These are phyloP conservation scores for Marchantia paleacea DNA, from an alignment of 225 moss, liverwort and hornwort genomes.

Conservation along the genomic window DNA sequence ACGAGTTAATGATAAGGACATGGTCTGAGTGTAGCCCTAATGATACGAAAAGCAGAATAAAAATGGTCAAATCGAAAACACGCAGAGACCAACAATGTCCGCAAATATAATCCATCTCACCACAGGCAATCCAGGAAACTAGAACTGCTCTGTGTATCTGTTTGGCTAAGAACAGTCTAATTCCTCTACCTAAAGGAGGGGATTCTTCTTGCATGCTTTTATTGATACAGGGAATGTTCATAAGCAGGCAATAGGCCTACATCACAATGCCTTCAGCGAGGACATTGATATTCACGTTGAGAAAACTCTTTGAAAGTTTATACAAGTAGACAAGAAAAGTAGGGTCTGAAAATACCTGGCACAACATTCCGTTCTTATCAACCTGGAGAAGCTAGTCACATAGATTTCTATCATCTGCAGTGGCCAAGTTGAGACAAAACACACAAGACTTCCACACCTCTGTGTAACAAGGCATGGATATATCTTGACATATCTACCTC, in stretches of 20 bases:
- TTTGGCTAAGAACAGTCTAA: too few species aligned
- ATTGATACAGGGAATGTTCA: conserved; percentile 11
- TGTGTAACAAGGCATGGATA: not conserved
- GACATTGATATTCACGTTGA: not conserved
- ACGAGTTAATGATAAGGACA: too few species aligned
- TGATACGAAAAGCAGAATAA: too few species aligned
- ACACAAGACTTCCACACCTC: not conserved
- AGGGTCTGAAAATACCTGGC: not conserved
- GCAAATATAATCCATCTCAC: too few species aligned
- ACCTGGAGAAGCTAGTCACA: not conserved
- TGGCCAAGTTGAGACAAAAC: not conserved
- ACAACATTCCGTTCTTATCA: not conserved
- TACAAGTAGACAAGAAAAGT: not conserved
- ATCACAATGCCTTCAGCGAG: not conserved
- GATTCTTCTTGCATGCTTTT: not conserved
- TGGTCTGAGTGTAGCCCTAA: too few species aligned
- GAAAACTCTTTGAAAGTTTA: not conserved
- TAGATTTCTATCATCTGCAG: not conserved
- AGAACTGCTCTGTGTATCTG: too few species aligned
- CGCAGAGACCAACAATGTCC: too few species aligned
- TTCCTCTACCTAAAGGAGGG: not conserved
- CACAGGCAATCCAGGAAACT: too few species aligned
- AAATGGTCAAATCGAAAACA: too few species aligned
- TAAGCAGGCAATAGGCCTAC: conserved; percentile 17
- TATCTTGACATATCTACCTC: not conserved